phyloP scores from a whole-genome alignment of 768 basidiomycete genomes.

The Russula vinacea region DNA sequence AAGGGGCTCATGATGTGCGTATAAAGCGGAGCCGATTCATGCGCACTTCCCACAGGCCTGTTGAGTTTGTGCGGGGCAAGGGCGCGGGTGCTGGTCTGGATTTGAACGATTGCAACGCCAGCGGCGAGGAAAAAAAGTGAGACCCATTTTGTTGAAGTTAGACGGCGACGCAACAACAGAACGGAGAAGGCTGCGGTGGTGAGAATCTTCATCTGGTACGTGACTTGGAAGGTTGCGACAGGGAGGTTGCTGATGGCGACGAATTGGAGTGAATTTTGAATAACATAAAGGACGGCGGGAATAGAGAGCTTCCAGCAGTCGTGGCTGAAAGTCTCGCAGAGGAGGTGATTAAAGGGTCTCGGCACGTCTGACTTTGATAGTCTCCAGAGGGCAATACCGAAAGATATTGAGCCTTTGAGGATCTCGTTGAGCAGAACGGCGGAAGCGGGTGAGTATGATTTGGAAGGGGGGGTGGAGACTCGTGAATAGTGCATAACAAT shows the following conservation, averaged over 20 bases:
- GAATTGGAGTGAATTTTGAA: slow-evolving; percentile 97
- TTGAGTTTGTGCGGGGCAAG: slow-evolving; percentile 34
- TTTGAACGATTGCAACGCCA: slow-evolving; percentile 93
- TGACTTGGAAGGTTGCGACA: slow-evolving; percentile 96
- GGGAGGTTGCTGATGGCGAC: slow-evolving; percentile 94
- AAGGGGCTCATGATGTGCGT: slow-evolving; percentile 78
- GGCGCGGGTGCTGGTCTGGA: slow-evolving; percentile 58
- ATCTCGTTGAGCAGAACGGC: slow-evolving; percentile 95
- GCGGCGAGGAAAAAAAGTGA: slow-evolving; percentile 84
- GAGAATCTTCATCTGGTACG: slow-evolving; percentile 98
- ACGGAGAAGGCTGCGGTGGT: slow-evolving; percentile 95
- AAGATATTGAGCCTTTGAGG: slow-evolving; percentile 89
- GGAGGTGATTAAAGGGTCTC: slow-evolving; percentile 49
- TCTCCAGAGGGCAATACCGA: slow-evolving; percentile 64
- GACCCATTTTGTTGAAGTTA: slow-evolving; percentile 78
- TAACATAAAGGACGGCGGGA: slow-evolving; percentile 89
- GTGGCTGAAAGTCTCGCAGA: slow-evolving; percentile 73
- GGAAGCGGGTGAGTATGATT: slow-evolving; percentile 88
- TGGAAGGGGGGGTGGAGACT: slow-evolving; percentile 70
- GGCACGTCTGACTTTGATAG: slow-evolving; percentile 40
- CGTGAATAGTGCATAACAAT: slow-evolving; percentile 99
- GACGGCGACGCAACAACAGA: slow-evolving; percentile 68
- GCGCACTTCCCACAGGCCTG: slow-evolving; percentile 61
- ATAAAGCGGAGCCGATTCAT: slow-evolving; percentile 55
- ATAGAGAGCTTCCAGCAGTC: slow-evolving; percentile 99